A percentile compares a stretch with the other conserved stretches of the same genome.
Evolutionary conservation across 441 rosid genomes (phyloP).

Genomic region (Pelargonium fulgidum): DNA sequence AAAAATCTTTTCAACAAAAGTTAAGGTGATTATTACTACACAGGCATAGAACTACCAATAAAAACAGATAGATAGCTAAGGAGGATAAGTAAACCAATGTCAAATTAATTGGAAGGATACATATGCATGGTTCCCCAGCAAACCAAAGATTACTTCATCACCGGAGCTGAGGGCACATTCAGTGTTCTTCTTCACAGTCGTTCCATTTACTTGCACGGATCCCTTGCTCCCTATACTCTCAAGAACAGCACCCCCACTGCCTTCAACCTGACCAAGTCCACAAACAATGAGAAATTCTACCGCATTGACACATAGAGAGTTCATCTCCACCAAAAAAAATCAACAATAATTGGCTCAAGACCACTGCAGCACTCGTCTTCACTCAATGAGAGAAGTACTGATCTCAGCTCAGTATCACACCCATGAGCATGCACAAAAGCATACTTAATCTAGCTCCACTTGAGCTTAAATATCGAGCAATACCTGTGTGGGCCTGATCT

Average conservation of each 20-base stretch:
- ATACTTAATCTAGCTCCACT: constrained; percentile 12
- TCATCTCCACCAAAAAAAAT: constrained; percentile 40
- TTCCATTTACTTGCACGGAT: constrained; percentile 80
- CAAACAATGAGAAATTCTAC: constrained; percentile 64
- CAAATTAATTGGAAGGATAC: constrained; percentile 64
- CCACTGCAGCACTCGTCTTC: constrained; percentile 11
- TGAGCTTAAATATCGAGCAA: constrained; percentile 1
- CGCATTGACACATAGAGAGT: constrained; percentile 53
- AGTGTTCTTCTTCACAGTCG: constrained; percentile 15
- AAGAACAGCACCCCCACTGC: constrained; percentile 9
- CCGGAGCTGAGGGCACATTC: constrained; percentile 49
- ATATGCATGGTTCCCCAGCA: constrained; percentile 72
- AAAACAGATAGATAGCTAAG: constrained; percentile 13
- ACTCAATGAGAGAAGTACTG: neutral
- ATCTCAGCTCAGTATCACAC: neutral
- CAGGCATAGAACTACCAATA: neutral
- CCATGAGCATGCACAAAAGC: neutral
- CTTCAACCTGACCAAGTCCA: constrained; percentile 59
- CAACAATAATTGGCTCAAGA: neutral
- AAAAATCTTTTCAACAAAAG: constrained; percentile 50
- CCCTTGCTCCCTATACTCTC: constrained; percentile 81
- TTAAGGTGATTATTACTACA: neutral
- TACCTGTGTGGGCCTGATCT: constrained; percentile 64
- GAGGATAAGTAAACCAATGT: neutral
- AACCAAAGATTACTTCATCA: constrained; percentile 78